Conservation (phyloP, 306 rosid species). For the Cucurbita ficifolia region DNA sequence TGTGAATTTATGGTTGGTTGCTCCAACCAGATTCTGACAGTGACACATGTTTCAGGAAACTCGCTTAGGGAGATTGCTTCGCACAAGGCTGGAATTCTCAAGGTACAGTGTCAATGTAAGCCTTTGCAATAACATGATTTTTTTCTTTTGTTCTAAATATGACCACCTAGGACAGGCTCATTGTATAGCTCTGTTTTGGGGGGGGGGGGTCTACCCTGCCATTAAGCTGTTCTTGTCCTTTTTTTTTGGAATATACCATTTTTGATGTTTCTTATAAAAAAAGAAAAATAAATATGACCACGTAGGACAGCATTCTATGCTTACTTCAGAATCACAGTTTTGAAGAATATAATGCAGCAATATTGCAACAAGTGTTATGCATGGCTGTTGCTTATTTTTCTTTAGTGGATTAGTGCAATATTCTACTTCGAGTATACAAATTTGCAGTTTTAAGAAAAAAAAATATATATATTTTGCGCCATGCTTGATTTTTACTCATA, state of each 20-base stretch:
- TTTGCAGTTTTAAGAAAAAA: conserved; percentile 6
- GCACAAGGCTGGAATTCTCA: conserved; percentile 70
- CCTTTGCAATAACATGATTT: conserved; percentile 14
- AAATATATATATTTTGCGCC: background rate
- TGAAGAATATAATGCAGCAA: background rate
- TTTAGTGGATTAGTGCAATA: background rate
- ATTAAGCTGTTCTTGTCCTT: too few relatives aligned
- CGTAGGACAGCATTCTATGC: conserved; percentile 15
- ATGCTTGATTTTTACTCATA: conserved; percentile 15
- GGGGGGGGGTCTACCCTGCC: too few relatives aligned
- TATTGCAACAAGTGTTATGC: background rate
- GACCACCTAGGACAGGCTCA: conserved; percentile 8
- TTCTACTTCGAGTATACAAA: conserved; percentile 18
- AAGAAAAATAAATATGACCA: conserved; percentile 2
- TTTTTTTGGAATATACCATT: too few relatives aligned
- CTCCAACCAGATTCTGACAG: background rate
- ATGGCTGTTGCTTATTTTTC: conserved; percentile 1
- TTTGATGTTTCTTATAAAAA: too few relatives aligned
- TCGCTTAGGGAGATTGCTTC: conserved; percentile 49
- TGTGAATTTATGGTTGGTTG: background rate
- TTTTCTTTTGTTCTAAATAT: conserved; percentile 9
- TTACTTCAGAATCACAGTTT: conserved; percentile 16
- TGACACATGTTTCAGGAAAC: conserved; percentile 29
- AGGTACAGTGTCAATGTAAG: conserved; percentile 29
- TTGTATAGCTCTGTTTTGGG: too few relatives aligned